A percentile compares a stretch with the other conserved stretches of the same genome.
These are phyloP conservation scores for Saccharomyces hybrid DNA, from an alignment of 1,139 yeast genomes.

Conservation along the genomic window DNA sequence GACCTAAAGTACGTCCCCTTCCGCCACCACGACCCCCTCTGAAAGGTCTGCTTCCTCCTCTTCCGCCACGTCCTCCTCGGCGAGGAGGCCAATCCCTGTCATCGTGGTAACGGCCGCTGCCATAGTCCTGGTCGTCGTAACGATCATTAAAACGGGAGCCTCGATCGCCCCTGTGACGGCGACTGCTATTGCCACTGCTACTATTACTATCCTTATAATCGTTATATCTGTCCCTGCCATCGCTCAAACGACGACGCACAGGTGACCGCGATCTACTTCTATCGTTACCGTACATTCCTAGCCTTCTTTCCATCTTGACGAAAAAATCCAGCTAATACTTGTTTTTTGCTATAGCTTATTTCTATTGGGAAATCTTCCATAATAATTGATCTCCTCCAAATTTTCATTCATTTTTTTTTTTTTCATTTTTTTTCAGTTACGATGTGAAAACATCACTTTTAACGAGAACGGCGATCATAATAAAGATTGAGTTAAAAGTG, in stretches of 20 bases:
- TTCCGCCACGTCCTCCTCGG: slow-evolving; percentile 28
- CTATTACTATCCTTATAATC: slow-evolving; percentile 14
- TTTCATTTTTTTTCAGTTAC: not conserved
- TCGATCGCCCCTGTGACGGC: slow-evolving; percentile 12
- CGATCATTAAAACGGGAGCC: slow-evolving; percentile 19
- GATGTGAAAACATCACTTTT: slow-evolving; percentile 1
- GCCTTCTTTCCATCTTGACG: not conserved
- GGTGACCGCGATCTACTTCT: slow-evolving; percentile 27
- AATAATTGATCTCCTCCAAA: not conserved
- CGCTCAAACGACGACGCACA: slow-evolving; percentile 18
- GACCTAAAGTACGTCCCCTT: slow-evolving; percentile 24
- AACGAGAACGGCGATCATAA: slow-evolving; percentile 7
- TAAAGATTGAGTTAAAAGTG: not conserved
- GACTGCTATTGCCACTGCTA: slow-evolving; percentile 24
- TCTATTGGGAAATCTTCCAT: not conserved
- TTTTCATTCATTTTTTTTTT: not conserved
- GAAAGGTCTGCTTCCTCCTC: slow-evolving; percentile 13
- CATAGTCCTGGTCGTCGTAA: not conserved
- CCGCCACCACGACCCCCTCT: slow-evolving; percentile 27
- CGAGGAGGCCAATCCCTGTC: slow-evolving; percentile 2
- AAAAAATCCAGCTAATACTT: not conserved
- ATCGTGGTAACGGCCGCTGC: slow-evolving; percentile 1
- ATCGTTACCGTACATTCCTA: slow-evolving; percentile 10
- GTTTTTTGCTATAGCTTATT: not conserved
- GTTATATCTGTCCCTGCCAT: slow-evolving; percentile 12